A percentile compares a stretch with the other conserved stretches of the same genome.
Evolutionary conservation across 495 filamentous ascomycete species (phyloP).

Genomic region (Tirmania nivea): DNA sequence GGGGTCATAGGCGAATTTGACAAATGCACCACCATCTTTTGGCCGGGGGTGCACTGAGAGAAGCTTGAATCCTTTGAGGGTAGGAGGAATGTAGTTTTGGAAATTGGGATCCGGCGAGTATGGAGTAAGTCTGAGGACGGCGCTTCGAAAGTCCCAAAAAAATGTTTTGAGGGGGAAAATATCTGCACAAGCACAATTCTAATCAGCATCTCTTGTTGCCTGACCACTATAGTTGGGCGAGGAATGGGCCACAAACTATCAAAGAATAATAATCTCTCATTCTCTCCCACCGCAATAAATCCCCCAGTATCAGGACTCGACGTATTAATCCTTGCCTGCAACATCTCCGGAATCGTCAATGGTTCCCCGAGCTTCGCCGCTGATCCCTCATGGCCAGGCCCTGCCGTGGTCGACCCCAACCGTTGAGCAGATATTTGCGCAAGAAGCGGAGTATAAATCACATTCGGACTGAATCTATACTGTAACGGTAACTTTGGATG

Average conservation of each 20-base stretch:
- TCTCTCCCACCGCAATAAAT: constrained; percentile 47
- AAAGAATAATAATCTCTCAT: constrained; percentile 71
- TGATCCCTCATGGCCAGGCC: no score
- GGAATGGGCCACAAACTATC: constrained; percentile 41
- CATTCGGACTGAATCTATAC: no score
- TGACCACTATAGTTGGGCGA: background rate
- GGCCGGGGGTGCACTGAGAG: constrained; percentile 59
- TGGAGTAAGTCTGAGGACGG: constrained; percentile 35
- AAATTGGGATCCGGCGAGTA: constrained; percentile 37
- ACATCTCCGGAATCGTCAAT: no score
- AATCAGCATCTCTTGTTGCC: background rate
- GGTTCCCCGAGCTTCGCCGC: no score
- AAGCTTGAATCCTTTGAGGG: constrained; percentile 34
- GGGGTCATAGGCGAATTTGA: constrained; percentile 51
- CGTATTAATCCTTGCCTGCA: no score
- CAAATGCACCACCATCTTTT: constrained; percentile 83
- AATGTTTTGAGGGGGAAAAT: constrained; percentile 63
- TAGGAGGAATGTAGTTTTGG: constrained; percentile 35
- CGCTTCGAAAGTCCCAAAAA: constrained; percentile 34
- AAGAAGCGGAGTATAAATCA: no score
- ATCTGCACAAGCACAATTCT: constrained; percentile 30
- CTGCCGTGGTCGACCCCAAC: no score
- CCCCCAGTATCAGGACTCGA: constrained; percentile 25
- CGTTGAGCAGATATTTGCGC: no score
- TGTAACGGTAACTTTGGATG: no score